These are phyloP conservation scores for Penicillium sp. DNA, from an alignment of 2,329 filamentous ascomycete species.

Conservation along the genomic window DNA sequence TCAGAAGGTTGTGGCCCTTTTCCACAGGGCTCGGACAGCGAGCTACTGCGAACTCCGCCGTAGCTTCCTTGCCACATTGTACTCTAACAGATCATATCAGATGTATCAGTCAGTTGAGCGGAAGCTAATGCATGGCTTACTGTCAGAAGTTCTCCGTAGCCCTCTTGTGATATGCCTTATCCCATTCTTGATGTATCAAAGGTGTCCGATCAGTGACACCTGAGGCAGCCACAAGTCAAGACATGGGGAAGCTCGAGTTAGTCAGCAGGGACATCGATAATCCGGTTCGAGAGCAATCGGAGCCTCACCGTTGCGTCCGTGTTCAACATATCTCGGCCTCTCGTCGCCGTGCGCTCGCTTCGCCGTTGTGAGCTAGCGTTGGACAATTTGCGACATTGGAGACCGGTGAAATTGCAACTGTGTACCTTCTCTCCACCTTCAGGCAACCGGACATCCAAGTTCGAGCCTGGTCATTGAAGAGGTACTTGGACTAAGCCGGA, in stretches of 20 bases:
- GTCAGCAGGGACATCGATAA: constrained; percentile 5
- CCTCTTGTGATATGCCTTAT: background rate
- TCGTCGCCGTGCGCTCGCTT: background rate
- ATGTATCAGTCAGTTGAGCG: background rate
- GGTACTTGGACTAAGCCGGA: background rate
- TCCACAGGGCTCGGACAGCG: background rate
- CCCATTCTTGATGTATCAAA: background rate
- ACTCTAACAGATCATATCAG: background rate
- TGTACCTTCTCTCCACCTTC: background rate
- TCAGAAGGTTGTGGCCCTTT: background rate
- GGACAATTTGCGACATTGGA: background rate
- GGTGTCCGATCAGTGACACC: background rate
- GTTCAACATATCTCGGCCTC: background rate
- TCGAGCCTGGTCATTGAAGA: background rate
- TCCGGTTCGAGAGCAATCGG: constrained; percentile 9
- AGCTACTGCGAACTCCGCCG: background rate
- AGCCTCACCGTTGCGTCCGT: constrained; percentile 15
- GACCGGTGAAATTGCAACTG: background rate
- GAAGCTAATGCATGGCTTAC: background rate
- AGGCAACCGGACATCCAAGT: background rate
- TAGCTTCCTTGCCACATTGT: background rate
- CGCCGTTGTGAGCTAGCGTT: background rate
- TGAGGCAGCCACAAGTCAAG: background rate
- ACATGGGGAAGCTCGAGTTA: background rate
- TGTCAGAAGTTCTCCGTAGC: background rate